A percentile compares a stretch with the other conserved stretches of the same genome.
Conservation (phyloP, 371 early-diverging fungal species). For the Mucor irregularis region DNA sequence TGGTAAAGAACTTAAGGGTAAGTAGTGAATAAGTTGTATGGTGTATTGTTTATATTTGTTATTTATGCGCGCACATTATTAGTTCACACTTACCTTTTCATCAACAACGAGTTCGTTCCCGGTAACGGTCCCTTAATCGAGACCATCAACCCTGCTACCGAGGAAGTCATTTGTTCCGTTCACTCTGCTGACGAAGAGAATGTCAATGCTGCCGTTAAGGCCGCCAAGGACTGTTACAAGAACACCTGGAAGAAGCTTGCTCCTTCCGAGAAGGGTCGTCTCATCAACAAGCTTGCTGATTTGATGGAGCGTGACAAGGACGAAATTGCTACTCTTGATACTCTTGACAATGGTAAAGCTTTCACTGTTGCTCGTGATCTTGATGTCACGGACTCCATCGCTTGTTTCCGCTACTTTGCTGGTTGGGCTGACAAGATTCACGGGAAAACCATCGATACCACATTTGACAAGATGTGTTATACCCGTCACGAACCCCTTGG, state of each 20-base stretch:
- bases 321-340: slow-evolving; percentile 76
- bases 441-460: slow-evolving; percentile 43
- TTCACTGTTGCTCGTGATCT: slow-evolving; percentile 52
- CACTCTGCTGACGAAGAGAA: slow-evolving; percentile 71
- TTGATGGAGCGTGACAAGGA: slow-evolving; percentile 67
- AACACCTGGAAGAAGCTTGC: slow-evolving; percentile 64
- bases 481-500: slow-evolving; percentile 78
- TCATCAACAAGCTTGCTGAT: slow-evolving; percentile 63
- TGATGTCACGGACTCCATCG: slow-evolving; percentile 66
- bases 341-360: slow-evolving; percentile 83
- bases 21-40: background rate
- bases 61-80: background rate
- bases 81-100: slow-evolving; percentile 65
- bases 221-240: slow-evolving; percentile 68
- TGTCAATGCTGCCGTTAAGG: slow-evolving; percentile 71
- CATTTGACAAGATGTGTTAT: slow-evolving; percentile 52
- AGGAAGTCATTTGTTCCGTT: slow-evolving; percentile 65
- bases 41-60: background rate
- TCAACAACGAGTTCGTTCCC: slow-evolving; percentile 71
- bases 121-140: slow-evolving; percentile 52
- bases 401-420: slow-evolving; percentile 74
- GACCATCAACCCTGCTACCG: slow-evolving; percentile 71
- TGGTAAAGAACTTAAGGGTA: slow-evolving; percentile 26
- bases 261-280: slow-evolving; percentile 43
- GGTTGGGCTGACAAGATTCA: slow-evolving; percentile 82